Conservation (phyloP, 371 early-diverging fungal species). For the Coemansia sp. region DNA sequence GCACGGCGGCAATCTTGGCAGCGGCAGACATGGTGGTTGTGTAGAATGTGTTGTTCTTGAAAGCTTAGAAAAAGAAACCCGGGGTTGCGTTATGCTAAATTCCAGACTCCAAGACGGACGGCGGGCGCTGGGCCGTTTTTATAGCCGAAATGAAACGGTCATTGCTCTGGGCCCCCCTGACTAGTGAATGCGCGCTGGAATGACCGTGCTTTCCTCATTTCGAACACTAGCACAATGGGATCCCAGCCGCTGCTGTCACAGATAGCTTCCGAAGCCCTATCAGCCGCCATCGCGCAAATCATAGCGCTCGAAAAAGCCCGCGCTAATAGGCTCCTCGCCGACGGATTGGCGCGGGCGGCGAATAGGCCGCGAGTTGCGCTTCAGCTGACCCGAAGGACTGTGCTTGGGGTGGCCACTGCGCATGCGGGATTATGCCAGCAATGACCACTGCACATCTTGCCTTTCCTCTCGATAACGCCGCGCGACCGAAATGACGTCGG, state of each 20-base stretch:
- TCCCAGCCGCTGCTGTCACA: not conserved
- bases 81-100: not conserved
- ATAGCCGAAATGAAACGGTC: not conserved
- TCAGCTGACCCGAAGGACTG: conserved; percentile 2
- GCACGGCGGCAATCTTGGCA: conserved; percentile 37
- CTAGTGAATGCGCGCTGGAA: no score
- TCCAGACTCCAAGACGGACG: not conserved
- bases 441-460: not conserved
- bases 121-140: not conserved
- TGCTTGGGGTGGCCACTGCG: conserved; percentile 4
- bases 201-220: not conserved
- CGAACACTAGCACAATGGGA: not conserved
- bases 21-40: conserved; percentile 32
- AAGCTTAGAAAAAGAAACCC: not conserved
- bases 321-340: conserved; percentile 1
- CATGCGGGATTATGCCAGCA: conserved; percentile 4
- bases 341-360: not conserved
- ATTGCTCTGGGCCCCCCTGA: not conserved
- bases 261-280: conserved; percentile 2
- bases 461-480: not conserved
- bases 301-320: conserved; percentile 3
- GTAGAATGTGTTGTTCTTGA: not conserved
- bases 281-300: conserved; percentile 7
- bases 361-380: conserved; percentile 5
- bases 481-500: not conserved